Conservation (phyloP, 202 grass and related monocot species). For the Dendrocalamus latiflorus region DNA sequence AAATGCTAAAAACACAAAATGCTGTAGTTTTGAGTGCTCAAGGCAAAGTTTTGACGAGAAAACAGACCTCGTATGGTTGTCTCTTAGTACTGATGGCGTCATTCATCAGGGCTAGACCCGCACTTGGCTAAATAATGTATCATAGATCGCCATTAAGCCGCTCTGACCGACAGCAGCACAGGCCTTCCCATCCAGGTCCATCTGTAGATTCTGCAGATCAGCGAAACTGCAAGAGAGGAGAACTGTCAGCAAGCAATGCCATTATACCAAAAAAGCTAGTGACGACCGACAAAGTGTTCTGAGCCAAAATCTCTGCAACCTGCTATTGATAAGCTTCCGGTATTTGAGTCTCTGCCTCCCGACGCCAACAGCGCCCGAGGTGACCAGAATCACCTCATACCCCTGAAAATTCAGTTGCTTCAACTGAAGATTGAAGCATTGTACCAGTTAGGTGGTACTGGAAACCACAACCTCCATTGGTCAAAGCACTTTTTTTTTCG, state of each 20-base stretch:
- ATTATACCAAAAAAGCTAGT: not conserved
- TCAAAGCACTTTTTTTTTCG: not conserved
- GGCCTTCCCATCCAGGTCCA: slow-evolving; percentile 78
- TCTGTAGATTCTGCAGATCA: slow-evolving; percentile 85
- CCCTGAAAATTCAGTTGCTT: slow-evolving; percentile 82
- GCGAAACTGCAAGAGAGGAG: slow-evolving; percentile 55
- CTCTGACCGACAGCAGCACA: slow-evolving; percentile 90
- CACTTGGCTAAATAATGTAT: slow-evolving; percentile 82
- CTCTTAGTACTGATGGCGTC: slow-evolving; percentile 93
- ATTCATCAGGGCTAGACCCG: slow-evolving; percentile 23
- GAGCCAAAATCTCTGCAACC: slow-evolving; percentile 32
- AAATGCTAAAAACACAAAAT: not conserved
- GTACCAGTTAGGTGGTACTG: not conserved
- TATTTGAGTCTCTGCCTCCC: slow-evolving; percentile 87
- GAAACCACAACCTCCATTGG: not conserved
- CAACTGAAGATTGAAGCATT: slow-evolving; percentile 43
- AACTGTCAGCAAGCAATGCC: not conserved
- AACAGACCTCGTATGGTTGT: slow-evolving; percentile 67
- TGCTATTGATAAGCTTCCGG: slow-evolving; percentile 79
- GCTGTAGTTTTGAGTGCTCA: not conserved
- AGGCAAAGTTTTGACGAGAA: not conserved
- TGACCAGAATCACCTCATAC: slow-evolving; percentile 89
- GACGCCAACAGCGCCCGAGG: slow-evolving; percentile 86
- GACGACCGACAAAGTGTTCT: not conserved
- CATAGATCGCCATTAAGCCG: slow-evolving; percentile 92